Evolutionary conservation across 2,329 filamentous ascomycete species (phyloP).

Genomic region (Madurella fahalii): DNA sequence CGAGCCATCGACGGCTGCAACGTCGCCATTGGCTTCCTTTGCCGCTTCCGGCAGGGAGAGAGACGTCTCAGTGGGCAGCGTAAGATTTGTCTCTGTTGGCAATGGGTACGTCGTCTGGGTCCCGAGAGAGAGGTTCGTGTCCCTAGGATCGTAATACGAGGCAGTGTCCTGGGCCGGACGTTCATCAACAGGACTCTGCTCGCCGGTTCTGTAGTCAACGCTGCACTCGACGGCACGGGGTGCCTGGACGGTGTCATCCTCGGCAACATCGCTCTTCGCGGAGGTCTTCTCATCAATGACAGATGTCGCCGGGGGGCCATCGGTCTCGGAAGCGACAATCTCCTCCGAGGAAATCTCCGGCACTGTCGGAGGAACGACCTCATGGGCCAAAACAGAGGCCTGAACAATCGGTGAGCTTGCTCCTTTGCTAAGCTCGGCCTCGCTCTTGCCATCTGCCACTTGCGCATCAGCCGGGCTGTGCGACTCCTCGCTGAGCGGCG

Average conservation of each 20-base stretch:
- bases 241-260: neutral
- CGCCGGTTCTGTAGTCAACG: neutral
- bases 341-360: neutral
- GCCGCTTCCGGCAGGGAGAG: conserved; percentile 8
- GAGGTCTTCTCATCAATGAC: neutral
- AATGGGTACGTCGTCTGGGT: conserved; percentile 16
- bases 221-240: neutral
- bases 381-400: too few relatives aligned
- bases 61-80: conserved; percentile 19
- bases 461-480: neutral
- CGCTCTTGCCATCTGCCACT: too few relatives aligned
- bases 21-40: conserved; percentile 5
- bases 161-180: neutral
- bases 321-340: neutral
- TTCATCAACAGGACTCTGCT: conserved; percentile 7
- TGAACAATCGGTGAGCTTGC: too few relatives aligned
- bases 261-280: neutral
- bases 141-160: conserved; percentile 13
- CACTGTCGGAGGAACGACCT: too few relatives aligned
- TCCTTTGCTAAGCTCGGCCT: too few relatives aligned
- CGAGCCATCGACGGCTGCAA: conserved; percentile 3
- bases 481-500: neutral
- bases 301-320: neutral
- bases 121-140: conserved; percentile 13
- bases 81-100: conserved; percentile 17